Percentiles rank a stretch among this genome's conserved stretches.
Evolutionary conservation across 169 alveolate genomes (phyloP).

Genomic region (Cryptosporidium meleagridis): DNA sequence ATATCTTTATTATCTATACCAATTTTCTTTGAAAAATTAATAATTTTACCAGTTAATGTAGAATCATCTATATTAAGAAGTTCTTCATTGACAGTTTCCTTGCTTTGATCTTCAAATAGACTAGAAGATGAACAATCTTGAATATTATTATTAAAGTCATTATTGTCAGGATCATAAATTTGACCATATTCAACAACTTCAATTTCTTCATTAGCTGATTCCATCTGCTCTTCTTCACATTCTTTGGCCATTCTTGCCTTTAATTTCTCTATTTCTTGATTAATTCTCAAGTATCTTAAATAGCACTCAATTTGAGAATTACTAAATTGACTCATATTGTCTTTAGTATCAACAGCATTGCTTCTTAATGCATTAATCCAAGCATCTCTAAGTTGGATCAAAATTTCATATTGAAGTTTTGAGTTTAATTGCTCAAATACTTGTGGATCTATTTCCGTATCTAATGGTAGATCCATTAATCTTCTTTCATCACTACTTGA

Average conservation of each 20-base stretch:
- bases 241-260: slow-evolving; percentile 81
- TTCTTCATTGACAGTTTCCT: background rate
- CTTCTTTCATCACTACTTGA: slow-evolving; percentile 16
- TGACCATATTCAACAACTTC: slow-evolving; percentile 11
- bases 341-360: slow-evolving; percentile 82
- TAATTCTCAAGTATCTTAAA: slow-evolving; percentile 83
- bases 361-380: slow-evolving; percentile 83
- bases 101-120: background rate
- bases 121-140: background rate
- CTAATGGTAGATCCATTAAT: slow-evolving; percentile 63
- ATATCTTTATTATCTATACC: background rate
- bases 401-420: slow-evolving; percentile 82
- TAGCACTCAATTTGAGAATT: slow-evolving; percentile 86
- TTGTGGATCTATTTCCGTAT: slow-evolving; percentile 81
- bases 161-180: slow-evolving; percentile 24
- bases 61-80: background rate
- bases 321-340: slow-evolving; percentile 83
- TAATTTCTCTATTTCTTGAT: slow-evolving; percentile 85
- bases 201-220: background rate
- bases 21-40: background rate
- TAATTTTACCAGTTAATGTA: background rate
- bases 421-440: slow-evolving; percentile 83
- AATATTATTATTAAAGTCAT: background rate
- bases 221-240: slow-evolving; percentile 31
- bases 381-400: slow-evolving; percentile 85